phyloP scores from a whole-genome alignment of 75 land plant species.

The Cryptomeria japonica region DNA sequence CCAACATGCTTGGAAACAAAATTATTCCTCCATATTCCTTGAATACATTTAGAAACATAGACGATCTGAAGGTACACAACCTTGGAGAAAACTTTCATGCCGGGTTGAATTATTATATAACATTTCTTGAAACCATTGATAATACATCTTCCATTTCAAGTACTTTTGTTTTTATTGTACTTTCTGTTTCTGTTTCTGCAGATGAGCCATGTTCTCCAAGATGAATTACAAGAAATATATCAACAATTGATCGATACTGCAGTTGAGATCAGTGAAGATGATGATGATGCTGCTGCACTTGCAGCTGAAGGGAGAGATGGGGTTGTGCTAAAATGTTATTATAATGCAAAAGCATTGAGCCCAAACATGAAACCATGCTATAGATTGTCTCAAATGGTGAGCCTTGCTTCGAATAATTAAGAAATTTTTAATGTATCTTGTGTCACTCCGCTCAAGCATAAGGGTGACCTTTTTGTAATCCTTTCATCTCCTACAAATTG shows the following conservation, averaged over 20 bases:
- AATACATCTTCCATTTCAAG: not conserved
- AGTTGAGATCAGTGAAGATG: conserved; percentile 74
- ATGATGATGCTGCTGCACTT: conserved; percentile 41
- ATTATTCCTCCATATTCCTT: not conserved
- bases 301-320: conserved; percentile 72
- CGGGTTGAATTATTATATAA: not conserved
- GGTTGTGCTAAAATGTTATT: conserved; percentile 72
- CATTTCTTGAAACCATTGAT: not conserved
- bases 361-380: conserved; percentile 64
- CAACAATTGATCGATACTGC: conserved; percentile 77
- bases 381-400: conserved; percentile 63
- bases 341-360: conserved; percentile 77
- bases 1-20: not conserved
- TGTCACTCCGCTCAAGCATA: not conserved
- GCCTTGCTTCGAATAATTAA: conserved; percentile 6
- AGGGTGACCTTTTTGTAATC: not conserved
- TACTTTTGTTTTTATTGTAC: not conserved
- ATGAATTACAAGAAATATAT: conserved; percentile 82
- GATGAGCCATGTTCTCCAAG: conserved; percentile 64
- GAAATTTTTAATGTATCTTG: not conserved
- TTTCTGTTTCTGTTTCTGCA: conserved; percentile 28
- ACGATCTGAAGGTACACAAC: not conserved
- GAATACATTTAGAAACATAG: not conserved
- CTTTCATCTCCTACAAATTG: not conserved
- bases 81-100: not conserved